Evolutionary conservation across 2,329 filamentous ascomycete species (phyloP), one percentile per base, ranked within the genome.

Genomic region (Arachnomyces sp.): DNA sequence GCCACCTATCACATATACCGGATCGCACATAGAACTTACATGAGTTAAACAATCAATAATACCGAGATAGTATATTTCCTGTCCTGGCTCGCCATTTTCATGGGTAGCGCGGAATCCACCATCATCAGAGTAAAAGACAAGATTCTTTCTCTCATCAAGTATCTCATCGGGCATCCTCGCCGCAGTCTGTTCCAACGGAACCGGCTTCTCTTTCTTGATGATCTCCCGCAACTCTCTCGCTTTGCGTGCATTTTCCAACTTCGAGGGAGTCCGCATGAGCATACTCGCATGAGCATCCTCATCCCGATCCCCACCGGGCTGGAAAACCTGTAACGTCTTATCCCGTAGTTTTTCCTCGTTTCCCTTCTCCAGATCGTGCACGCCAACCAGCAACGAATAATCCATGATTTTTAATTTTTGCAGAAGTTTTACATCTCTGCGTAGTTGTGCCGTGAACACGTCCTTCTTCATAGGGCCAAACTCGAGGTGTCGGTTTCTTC

Each of bases 31-130:
- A 28, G 39, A 39, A 77, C 86, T 78, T 75, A 94, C 88, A 62
- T 95, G 87, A 53, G 92, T 98, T 54, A 98, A 72, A 63, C 92
- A 98, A 65, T 98, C 92, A 62, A 98, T 98, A 53, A 98, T 93
- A 28, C 92, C 93, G 6, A 98, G 78, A 60, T 98, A 98, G 65
- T 98, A 98, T 31, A 98, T 88, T 65, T 95, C 87, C 40, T 95
- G 86, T 2, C 84, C 89, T 1, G 85, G 79, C 12, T 71, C 68
- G 47, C 94, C 84, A 62, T 95, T 81, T 62, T 95, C 88, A 57
- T 95, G 88, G 1, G 92, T 96, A 9, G 92, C 90, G 51, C 82
- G 76, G 64, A 95, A 88, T 3, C 92, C 92, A 36, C 92, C 92
- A 57, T 96, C 90, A 51, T 96, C 90, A 43, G 82, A 80, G 60